A percentile compares a stretch with the other conserved stretches of the same genome.
Conservation (phyloP, 257 asterid genomes). For the Ocimum tenuiflorum region DNA sequence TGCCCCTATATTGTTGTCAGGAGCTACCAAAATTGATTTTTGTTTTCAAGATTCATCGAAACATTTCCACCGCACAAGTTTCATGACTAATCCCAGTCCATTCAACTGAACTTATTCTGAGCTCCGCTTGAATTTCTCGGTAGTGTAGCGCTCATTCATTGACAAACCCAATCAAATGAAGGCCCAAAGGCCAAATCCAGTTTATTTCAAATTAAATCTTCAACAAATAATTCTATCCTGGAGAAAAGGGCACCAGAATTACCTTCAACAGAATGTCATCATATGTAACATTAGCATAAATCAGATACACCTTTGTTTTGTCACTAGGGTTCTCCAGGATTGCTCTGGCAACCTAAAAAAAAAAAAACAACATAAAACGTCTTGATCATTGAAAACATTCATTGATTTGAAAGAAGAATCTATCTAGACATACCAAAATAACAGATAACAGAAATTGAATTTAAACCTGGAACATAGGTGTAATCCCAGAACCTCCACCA, state of each 20-base stretch:
- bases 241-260: constrained; percentile 2
- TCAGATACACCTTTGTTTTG: constrained; percentile 66
- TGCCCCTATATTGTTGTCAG: neutral
- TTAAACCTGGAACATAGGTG: constrained; percentile 65
- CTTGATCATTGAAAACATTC: neutral
- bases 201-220: neutral
- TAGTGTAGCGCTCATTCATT: neutral
- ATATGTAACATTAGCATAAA: constrained; percentile 78
- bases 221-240: neutral
- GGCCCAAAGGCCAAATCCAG: neutral
- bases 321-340: constrained; percentile 77
- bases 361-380: neutral
- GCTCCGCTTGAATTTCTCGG: neutral
- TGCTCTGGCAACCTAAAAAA: constrained; percentile 76
- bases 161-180: neutral
- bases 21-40: neutral
- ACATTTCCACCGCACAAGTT: neutral
- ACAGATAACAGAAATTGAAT: constrained; percentile 1
- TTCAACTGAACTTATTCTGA: neutral
- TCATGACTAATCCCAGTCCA: neutral
- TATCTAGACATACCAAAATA: neutral
- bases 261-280: constrained; percentile 96
- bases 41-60: neutral
- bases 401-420: neutral
- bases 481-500: constrained; percentile 69